Evolutionary conservation across 345 rosid genomes (phyloP).

Genomic region (Aquilaria yunnanensis): DNA sequence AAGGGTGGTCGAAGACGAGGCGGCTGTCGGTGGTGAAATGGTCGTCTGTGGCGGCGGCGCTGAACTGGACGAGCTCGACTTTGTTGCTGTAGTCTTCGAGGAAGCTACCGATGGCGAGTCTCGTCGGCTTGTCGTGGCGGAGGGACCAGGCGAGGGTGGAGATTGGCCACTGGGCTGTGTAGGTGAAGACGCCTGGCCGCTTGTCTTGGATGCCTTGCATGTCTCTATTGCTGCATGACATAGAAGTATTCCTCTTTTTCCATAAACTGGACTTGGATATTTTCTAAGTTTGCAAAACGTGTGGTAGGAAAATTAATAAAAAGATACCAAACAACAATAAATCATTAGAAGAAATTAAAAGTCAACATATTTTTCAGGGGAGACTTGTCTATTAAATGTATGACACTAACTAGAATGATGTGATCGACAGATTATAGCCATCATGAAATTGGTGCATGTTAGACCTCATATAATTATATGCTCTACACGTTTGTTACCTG

Average conservation of each 20-base stretch:
- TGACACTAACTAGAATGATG: neutral
- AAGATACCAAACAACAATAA: neutral
- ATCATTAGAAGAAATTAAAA: no score
- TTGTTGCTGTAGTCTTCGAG: conserved; percentile 50
- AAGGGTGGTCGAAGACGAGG: conserved; percentile 52
- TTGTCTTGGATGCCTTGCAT: conserved; percentile 36
- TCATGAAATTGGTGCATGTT: no score
- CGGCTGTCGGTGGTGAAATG: conserved; percentile 38
- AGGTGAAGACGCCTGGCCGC: conserved; percentile 32
- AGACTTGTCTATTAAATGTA: neutral
- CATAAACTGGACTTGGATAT: no score
- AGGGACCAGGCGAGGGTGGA: conserved; percentile 49
- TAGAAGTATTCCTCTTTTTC: neutral
- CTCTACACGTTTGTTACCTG: no score
- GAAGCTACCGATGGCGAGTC: conserved; percentile 53
- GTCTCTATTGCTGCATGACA: neutral
- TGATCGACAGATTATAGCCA: no score
- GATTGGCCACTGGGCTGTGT: conserved; percentile 47
- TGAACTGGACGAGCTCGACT: conserved; percentile 46
- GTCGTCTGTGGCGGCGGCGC: conserved; percentile 21
- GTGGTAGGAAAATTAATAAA: neutral
- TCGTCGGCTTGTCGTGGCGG: conserved; percentile 28
- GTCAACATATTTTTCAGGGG: neutral
- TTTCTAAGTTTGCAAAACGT: no score
- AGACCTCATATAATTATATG: no score